Evolutionary conservation across 2,329 filamentous ascomycete species (phyloP).

Genomic region (Venturia nashicola): DNA sequence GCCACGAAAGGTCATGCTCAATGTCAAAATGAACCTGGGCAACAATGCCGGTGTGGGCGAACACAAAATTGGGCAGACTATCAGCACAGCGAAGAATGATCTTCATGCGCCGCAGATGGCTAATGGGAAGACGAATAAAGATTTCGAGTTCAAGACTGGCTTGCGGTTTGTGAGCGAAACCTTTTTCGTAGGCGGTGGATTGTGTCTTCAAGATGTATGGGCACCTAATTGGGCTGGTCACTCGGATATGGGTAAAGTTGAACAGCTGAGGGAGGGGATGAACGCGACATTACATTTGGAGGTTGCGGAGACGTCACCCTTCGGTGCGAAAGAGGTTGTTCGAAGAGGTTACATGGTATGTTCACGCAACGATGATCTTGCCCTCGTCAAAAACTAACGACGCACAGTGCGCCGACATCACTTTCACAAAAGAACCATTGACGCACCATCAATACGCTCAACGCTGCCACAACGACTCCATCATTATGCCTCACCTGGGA

Average conservation of each 20-base stretch:
- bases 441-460: not conserved
- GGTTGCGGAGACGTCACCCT: not conserved
- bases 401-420: not conserved
- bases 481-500: not conserved
- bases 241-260: not conserved
- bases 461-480: not conserved
- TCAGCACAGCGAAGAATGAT: not conserved
- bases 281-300: not conserved
- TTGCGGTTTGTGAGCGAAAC: not conserved
- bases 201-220: not conserved
- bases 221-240: not conserved
- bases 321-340: not conserved
- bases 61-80: not conserved
- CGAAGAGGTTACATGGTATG: not conserved
- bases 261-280: not conserved
- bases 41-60: not conserved
- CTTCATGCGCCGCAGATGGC: not conserved
- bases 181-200: not conserved
- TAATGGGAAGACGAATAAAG: not conserved
- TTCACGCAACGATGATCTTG: not conserved
- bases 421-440: not conserved
- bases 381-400: not conserved
- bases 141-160: not conserved
- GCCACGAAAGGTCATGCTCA: not conserved
- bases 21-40: not conserved